A percentile compares a stretch with the other conserved stretches of the same genome.
These are phyloP conservation scores for Iberis pinnata DNA, from an alignment of 345 rosid species.

Conservation along the genomic window DNA sequence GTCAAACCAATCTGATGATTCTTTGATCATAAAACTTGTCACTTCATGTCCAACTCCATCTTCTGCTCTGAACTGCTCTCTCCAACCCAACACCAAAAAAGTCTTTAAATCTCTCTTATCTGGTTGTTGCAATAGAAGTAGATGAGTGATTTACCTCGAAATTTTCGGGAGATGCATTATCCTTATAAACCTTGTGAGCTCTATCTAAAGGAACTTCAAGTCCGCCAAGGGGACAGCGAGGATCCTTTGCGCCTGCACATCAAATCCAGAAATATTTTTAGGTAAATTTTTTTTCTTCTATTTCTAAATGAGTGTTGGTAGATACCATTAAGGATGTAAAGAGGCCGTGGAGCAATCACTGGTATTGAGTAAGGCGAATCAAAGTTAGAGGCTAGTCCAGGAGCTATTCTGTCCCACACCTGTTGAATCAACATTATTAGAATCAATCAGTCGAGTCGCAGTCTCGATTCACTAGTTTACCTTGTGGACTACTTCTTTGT, in stretches of 20 bases:
- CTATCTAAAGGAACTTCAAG: constrained; percentile 41
- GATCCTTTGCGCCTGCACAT: constrained; percentile 60
- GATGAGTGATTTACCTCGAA: constrained; percentile 41
- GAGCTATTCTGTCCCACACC: constrained; percentile 95
- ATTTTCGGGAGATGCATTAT: constrained; percentile 33
- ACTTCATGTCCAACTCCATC: constrained; percentile 61
- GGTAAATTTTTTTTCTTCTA: too few relatives aligned
- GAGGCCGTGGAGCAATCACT: constrained; percentile 62
- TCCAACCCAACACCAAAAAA: not conserved
- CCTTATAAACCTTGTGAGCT: constrained; percentile 40
- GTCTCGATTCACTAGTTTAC: constrained; percentile 19
- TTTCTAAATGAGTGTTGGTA: too few relatives aligned
- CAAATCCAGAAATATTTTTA: too few relatives aligned
- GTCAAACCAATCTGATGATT: constrained; percentile 76
- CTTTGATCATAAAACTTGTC: constrained; percentile 66
- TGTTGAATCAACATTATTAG: constrained; percentile 15
- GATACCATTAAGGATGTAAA: constrained; percentile 71
- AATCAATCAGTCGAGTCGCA: not conserved
- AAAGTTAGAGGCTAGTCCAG: constrained; percentile 65
- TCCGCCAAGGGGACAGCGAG: constrained; percentile 71
- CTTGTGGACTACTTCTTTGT: constrained; percentile 78
- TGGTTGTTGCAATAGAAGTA: not conserved
- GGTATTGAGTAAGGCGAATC: constrained; percentile 69
- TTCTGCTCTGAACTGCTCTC: constrained; percentile 50
- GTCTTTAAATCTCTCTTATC: not conserved